phyloP scores from a whole-genome alignment of 2,329 filamentous ascomycete species.

The Ceratocystis colombiana region DNA sequence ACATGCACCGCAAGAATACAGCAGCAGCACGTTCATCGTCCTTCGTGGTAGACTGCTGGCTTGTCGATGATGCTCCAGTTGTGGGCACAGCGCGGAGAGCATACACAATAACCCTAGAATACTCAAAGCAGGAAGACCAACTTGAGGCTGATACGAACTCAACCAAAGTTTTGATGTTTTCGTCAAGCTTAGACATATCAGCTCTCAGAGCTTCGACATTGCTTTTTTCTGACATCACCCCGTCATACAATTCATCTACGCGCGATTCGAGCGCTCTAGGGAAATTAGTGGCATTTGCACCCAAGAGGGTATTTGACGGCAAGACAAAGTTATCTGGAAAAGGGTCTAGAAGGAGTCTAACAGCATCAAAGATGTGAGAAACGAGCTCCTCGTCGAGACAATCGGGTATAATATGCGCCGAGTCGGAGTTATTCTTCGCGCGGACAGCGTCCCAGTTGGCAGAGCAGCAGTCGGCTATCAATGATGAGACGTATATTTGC shows the following conservation, averaged over 20 bases:
- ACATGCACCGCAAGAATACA: slow-evolving; percentile 48
- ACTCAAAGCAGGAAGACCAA: slow-evolving; percentile 51
- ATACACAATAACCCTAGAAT: slow-evolving; percentile 45
- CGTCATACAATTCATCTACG: slow-evolving; percentile 21
- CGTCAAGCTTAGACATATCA: slow-evolving; percentile 40
- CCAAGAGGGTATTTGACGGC: slow-evolving; percentile 48
- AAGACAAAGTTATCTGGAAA: slow-evolving; percentile 48
- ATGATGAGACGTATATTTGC: slow-evolving; percentile 53
- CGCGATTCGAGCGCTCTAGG: slow-evolving; percentile 19
- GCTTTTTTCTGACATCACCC: slow-evolving; percentile 18
- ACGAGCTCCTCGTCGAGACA: slow-evolving; percentile 44
- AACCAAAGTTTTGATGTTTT: slow-evolving; percentile 45
- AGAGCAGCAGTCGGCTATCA: slow-evolving; percentile 55
- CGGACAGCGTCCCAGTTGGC: slow-evolving; percentile 47
- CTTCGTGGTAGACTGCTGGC: slow-evolving; percentile 29
- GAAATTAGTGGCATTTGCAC: slow-evolving; percentile 22
- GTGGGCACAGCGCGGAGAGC: slow-evolving; percentile 34
- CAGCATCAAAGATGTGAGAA: slow-evolving; percentile 44
- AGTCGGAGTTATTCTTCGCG: slow-evolving; percentile 26
- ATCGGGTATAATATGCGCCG: slow-evolving; percentile 30
- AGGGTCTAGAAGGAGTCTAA: slow-evolving; percentile 49
- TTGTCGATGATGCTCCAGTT: slow-evolving; percentile 1
- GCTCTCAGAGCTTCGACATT: slow-evolving; percentile 20
- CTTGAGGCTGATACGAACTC: slow-evolving; percentile 57
- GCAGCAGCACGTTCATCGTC: slow-evolving; percentile 47